A percentile compares a stretch with the other conserved stretches of the same genome.
phyloP scores from a whole-genome alignment of 164 flowering plant species.

The Aristolochia contorta region DNA sequence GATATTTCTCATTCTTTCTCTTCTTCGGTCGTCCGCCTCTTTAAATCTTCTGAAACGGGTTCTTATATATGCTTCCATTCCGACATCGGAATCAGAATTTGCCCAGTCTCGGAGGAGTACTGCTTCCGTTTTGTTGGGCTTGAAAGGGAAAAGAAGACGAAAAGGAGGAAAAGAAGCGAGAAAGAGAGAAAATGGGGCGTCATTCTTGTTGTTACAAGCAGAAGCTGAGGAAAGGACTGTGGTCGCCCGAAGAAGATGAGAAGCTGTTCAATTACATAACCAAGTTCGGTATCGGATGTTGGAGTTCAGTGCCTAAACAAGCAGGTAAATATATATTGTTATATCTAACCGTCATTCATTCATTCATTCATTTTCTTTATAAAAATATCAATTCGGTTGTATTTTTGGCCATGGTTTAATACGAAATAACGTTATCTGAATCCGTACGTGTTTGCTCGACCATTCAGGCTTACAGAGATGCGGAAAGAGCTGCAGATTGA shows the following conservation, averaged over 20 bases:
- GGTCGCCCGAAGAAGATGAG: conserved; percentile 97
- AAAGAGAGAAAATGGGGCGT: conserved; percentile 41
- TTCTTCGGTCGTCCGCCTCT: conserved; percentile 21
- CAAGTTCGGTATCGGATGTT: conserved; percentile 72
- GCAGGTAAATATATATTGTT: conserved; percentile 37
- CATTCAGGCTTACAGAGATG: conserved; percentile 68
- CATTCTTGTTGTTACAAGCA: conserved; percentile 55
- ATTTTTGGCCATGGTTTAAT: not conserved
- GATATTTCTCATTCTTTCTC: conserved; percentile 12
- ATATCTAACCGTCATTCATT: too few species aligned
- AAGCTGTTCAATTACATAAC: conserved; percentile 66
- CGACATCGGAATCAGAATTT: not conserved
- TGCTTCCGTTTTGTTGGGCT: not conserved
- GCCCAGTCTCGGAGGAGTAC: not conserved
- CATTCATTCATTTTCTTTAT: too few species aligned
- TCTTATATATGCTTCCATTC: conserved; percentile 4
- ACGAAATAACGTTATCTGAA: not conserved
- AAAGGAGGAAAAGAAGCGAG: not conserved
- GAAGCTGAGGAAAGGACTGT: conserved; percentile 71
- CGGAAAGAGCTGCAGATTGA: conserved; percentile 84
- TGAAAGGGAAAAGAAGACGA: not conserved
- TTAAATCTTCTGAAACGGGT: conserved; percentile 18
- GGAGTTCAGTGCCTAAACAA: conserved; percentile 87
- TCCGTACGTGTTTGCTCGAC: too few species aligned
- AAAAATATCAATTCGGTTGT: too few species aligned